These are phyloP conservation scores for Favolaschia claudopus DNA, from an alignment of 768 basidiomycete species.

Conservation along the genomic window DNA sequence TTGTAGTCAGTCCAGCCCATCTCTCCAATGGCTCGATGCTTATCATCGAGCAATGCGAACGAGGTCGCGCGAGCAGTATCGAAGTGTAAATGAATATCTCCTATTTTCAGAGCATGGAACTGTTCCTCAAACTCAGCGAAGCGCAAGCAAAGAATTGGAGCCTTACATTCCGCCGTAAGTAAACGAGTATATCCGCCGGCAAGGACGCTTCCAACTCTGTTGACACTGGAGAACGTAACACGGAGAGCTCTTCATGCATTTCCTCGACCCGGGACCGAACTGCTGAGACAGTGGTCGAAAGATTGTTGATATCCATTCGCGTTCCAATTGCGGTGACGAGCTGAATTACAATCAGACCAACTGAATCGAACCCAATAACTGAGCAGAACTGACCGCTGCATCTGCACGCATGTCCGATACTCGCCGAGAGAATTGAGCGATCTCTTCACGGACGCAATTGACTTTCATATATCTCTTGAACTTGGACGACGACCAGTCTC, in stretches of 20 bases:
- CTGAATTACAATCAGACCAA: background rate
- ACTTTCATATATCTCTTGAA: conserved; percentile 8
- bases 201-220: background rate
- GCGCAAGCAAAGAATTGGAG: background rate
- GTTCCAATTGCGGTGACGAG: background rate
- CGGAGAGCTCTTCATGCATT: background rate
- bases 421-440: background rate
- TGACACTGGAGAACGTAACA: background rate
- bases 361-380: too few species aligned
- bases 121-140: background rate
- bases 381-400: background rate
- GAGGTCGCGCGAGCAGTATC: background rate
- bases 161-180: background rate
- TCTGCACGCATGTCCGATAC: background rate
- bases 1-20: conserved; percentile 5
- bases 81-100: conserved; percentile 6
- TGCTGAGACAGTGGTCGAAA: background rate
- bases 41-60: background rate
- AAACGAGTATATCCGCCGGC: background rate
- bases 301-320: background rate
- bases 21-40: background rate
- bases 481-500: conserved; percentile 1
- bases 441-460: background rate
- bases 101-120: conserved; percentile 3
- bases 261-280: background rate